These are phyloP conservation scores for Lotmaria passim DNA, from an alignment of 208 protist species.

Conservation along the genomic window DNA sequence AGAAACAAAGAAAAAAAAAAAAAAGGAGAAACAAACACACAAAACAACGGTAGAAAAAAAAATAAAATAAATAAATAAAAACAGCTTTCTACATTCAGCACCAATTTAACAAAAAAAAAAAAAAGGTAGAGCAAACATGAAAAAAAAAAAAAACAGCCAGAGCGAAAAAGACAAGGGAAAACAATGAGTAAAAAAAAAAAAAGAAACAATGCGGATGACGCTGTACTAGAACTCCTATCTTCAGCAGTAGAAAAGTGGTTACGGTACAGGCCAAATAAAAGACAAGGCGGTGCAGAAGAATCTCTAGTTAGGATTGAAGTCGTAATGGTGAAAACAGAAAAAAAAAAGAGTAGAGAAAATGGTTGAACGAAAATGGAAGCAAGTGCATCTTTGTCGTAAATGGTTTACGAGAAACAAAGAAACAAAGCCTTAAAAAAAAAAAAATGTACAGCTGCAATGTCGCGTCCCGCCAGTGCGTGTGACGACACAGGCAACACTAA, in stretches of 20 bases:
- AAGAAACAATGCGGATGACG: background rate
- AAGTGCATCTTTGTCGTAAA: background rate
- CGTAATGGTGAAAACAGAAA: background rate
- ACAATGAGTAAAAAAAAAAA: conserved; percentile 9
- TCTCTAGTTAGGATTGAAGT: too few relatives aligned
- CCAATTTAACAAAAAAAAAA: background rate
- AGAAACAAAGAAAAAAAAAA: conserved; percentile 10
- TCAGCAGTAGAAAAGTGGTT: too few relatives aligned
- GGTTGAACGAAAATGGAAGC: background rate
- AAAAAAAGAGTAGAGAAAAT: background rate
- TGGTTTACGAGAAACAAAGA: background rate
- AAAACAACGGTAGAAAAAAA: conserved; percentile 1
- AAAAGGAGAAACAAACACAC: background rate
- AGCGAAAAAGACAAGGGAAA: background rate
- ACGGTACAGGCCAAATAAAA: too few relatives aligned
- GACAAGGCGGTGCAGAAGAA: too few relatives aligned
- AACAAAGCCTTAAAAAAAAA: background rate
- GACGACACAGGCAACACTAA: background rate
- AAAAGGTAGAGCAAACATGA: conserved; percentile 1
- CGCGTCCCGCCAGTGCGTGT: conserved; percentile 11
- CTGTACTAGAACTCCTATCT: background rate
- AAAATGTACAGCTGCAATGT: background rate
- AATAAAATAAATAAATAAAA: background rate
- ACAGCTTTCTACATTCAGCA: background rate
- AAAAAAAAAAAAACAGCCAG: background rate